Base-by-base conservation (phyloP, 2,329 filamentous ascomycete species). In the Onygenales sp. region DNA sequence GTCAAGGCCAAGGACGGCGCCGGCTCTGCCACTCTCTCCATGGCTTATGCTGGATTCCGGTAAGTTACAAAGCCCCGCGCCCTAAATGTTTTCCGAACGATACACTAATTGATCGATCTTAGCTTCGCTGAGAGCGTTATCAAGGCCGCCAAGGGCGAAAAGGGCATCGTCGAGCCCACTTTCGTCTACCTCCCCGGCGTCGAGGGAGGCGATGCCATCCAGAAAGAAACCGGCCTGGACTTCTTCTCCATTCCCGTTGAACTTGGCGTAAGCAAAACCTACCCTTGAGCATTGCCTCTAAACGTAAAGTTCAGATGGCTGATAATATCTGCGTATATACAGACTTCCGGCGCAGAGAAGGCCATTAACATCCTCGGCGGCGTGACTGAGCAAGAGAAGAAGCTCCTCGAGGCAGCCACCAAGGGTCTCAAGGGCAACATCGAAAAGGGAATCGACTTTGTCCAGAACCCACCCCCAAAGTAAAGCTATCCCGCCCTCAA, bases 241-340 rank as follows among this genome's bases (percentile, higher is more conserved):
- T 98, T 88, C 80, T 98, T 98, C 83, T 95, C 93, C 55, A 89
- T 94, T 53, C 92, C 91, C 57, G 83, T 97, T 62, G 89, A 95
- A 77, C 89, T 98, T 63, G 93, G 93, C 68, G 90, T 94, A 86
- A 77, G 88, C 80, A 21, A 27, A 14, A 41, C 38, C 31, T 9
- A 38, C 45, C 17, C 21, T 27, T 52, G 50, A 56, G 51, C 17
- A 33, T 36, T 27, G 39, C 53, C 43, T 51, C 45, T 53, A 45
- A 13, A 39, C 6, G 14, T 41, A 41, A 41, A 41, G 38, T 41
- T 11, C 10, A 41, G 14, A 4, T 11, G 14, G 6, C 14, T 14
- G 14, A 41, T 11, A 14, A 14, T 11, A 41, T 41, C 42, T 44
- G 5, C 4, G 9, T 21, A 42, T 27, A 44, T 57, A 62, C 63